These are phyloP conservation scores for Tremellales sp. DNA, from an alignment of 1,284 basidiomycete genomes.

Conservation along the genomic window DNA sequence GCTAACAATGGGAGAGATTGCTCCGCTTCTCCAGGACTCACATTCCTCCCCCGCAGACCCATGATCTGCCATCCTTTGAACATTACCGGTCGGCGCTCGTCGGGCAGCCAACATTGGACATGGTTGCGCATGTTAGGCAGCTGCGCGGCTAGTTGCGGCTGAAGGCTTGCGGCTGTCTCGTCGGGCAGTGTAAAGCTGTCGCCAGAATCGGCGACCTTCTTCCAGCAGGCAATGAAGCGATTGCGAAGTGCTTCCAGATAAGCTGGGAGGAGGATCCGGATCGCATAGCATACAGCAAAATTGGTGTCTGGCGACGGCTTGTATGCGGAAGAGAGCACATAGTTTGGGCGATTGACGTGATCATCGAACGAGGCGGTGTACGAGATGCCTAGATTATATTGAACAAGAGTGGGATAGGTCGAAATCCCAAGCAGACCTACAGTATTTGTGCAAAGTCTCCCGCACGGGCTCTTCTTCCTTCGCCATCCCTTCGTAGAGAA, in stretches of 20 bases:
- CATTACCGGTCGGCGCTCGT: slow-evolving; percentile 20
- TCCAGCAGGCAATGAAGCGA: slow-evolving; percentile 32
- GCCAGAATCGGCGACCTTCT: slow-evolving; percentile 32
- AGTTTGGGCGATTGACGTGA: slow-evolving; percentile 13
- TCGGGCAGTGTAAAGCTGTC: slow-evolving; percentile 39
- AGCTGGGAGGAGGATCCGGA: slow-evolving; percentile 32
- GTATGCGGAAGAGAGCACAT: slow-evolving; percentile 23
- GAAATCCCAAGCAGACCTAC: slow-evolving; percentile 11
- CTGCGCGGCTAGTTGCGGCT: slow-evolving; percentile 19
- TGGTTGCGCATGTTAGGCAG: slow-evolving; percentile 14
- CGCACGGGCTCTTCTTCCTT: slow-evolving; percentile 23
- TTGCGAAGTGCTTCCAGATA: slow-evolving; percentile 25
- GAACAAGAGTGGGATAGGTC: neutral
- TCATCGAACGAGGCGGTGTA: slow-evolving; percentile 25
- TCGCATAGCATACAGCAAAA: slow-evolving; percentile 31
- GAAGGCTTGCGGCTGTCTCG: slow-evolving; percentile 12
- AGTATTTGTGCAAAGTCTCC: slow-evolving; percentile 21
- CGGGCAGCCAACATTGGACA: slow-evolving; percentile 23
- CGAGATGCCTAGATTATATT: slow-evolving; percentile 23
- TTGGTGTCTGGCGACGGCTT: slow-evolving; percentile 15
- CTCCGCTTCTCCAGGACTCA: too few relatives aligned
- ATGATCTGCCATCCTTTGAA: slow-evolving; percentile 34
- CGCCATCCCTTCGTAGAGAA: slow-evolving; percentile 33
- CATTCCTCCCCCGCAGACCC: slow-evolving; percentile 21
- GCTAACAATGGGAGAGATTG: too few relatives aligned